phyloP scores from a whole-genome alignment of 1,284 basidiomycete species.

The Microbotryomycetes sp. region DNA sequence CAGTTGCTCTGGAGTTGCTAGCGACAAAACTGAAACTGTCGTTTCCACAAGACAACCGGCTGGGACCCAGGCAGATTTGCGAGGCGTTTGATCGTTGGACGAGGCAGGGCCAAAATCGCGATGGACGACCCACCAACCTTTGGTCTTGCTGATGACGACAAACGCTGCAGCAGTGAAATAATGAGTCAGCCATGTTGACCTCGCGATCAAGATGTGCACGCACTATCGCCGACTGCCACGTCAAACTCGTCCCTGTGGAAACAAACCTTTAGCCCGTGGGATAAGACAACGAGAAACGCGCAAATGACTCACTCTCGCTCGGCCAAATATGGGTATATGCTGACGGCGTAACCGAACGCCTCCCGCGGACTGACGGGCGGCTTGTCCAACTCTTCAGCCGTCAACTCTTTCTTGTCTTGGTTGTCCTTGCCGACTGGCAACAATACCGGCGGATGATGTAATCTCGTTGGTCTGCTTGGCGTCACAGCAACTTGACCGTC shows the following conservation, averaged over 20 bases:
- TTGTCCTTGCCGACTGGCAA: constrained; percentile 34
- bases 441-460: constrained; percentile 40
- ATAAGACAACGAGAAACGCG: neutral
- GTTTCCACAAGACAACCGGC: constrained; percentile 86
- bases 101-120: constrained; percentile 65
- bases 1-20: constrained; percentile 65
- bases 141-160: constrained; percentile 82
- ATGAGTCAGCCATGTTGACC: neutral
- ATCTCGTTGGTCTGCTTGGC: constrained; percentile 33
- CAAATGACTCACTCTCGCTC: constrained; percentile 27
- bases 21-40: constrained; percentile 43
- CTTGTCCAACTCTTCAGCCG: constrained; percentile 13
- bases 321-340: constrained; percentile 45
- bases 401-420: constrained; percentile 3
- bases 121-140: constrained; percentile 99
- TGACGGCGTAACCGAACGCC: constrained; percentile 45
- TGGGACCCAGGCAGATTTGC: constrained; percentile 46
- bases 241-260: constrained; percentile 74
- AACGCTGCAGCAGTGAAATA: constrained; percentile 70
- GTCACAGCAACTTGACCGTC: neutral
- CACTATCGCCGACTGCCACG: constrained; percentile 62
- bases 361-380: constrained; percentile 30
- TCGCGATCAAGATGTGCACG: constrained; percentile 13
- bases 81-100: constrained; percentile 73
- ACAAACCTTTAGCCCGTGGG: neutral